phyloP scores from a whole-genome alignment of 352 stramenopile species.

The Phytopythium oedochilum region DNA sequence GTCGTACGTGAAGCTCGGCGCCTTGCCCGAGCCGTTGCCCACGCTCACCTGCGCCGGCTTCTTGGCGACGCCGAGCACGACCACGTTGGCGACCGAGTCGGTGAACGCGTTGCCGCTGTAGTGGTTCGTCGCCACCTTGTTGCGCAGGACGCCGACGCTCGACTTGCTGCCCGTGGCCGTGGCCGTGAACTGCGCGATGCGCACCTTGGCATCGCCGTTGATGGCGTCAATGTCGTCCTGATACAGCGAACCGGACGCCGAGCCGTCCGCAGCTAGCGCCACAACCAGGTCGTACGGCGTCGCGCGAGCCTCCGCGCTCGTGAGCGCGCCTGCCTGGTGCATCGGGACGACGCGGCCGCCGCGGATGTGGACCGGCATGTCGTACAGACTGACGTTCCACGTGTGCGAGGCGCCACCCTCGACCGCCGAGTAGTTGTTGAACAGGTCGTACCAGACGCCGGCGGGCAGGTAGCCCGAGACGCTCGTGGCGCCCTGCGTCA shows the following conservation, averaged over 20 bases:
- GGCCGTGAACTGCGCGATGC: background rate
- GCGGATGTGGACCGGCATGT: slow-evolving; percentile 55
- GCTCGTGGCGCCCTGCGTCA: slow-evolving; percentile 36
- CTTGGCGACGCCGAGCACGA: slow-evolving; percentile 1
- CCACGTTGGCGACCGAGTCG: background rate
- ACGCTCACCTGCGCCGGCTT: slow-evolving; percentile 1
- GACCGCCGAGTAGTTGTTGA: slow-evolving; percentile 34
- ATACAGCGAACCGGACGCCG: slow-evolving; percentile 39
- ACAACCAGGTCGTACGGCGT: slow-evolving; percentile 53
- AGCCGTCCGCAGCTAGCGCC: slow-evolving; percentile 16
- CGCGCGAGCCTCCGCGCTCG: slow-evolving; percentile 29
- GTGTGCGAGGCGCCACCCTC: slow-evolving; percentile 21
- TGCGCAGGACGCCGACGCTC: background rate
- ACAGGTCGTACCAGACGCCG: slow-evolving; percentile 57
- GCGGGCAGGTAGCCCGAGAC: slow-evolving; percentile 40
- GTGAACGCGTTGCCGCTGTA: slow-evolving; percentile 2
- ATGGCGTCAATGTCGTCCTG: slow-evolving; percentile 27
- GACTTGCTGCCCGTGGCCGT: background rate
- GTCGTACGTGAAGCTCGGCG: slow-evolving; percentile 1
- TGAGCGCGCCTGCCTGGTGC: slow-evolving; percentile 39
- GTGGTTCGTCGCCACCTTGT: background rate
- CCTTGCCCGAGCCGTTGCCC: slow-evolving; percentile 1
- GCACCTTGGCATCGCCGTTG: background rate
- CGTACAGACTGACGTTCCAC: slow-evolving; percentile 37
- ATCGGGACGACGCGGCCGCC: slow-evolving; percentile 42